Percentiles rank a stretch among this genome's conserved stretches.
Conservation (phyloP, 2,329 filamentous ascomycete species). For the Fusarium tricinctum region DNA sequence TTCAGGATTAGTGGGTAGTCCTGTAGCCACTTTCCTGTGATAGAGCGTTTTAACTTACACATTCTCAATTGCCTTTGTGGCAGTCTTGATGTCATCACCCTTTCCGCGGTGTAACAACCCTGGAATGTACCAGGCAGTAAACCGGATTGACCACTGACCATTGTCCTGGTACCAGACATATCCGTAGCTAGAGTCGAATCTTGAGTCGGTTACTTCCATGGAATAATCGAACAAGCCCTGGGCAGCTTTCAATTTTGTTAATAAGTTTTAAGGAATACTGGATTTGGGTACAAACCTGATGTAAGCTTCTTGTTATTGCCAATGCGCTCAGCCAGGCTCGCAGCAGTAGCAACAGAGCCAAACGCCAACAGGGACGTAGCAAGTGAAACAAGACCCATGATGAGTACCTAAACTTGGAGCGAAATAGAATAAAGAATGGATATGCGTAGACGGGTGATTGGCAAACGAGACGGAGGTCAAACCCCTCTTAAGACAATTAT, state of each 20-base stretch:
- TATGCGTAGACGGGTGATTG: background rate
- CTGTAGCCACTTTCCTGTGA: too few species aligned
- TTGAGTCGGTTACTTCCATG: constrained; percentile 56
- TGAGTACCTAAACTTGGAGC: background rate
- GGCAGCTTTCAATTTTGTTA: background rate
- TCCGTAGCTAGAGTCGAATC: constrained; percentile 59
- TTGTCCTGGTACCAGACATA: constrained; percentile 59
- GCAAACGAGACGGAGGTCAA: background rate
- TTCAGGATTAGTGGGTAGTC: background rate
- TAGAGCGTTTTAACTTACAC: background rate
- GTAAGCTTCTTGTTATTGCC: constrained; percentile 15
- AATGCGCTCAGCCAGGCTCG: constrained; percentile 17
- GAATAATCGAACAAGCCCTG: constrained; percentile 48
- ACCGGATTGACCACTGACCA: constrained; percentile 59
- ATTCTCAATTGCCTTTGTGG: constrained; percentile 21
- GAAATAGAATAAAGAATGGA: background rate
- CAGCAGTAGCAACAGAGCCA: constrained; percentile 10
- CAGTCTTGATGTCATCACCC: constrained; percentile 15
- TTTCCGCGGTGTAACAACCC: constrained; percentile 49
- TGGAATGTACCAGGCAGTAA: constrained; percentile 59
- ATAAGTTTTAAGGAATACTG: accelerated
- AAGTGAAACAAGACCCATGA: constrained; percentile 26
- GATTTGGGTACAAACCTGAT: background rate
- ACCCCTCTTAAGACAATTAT: constrained; percentile 19
- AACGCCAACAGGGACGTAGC: constrained; percentile 19